Evolutionary conservation across 2,329 filamentous ascomycete genomes (phyloP).

Genomic region (Hyphodiscus sp.): DNA sequence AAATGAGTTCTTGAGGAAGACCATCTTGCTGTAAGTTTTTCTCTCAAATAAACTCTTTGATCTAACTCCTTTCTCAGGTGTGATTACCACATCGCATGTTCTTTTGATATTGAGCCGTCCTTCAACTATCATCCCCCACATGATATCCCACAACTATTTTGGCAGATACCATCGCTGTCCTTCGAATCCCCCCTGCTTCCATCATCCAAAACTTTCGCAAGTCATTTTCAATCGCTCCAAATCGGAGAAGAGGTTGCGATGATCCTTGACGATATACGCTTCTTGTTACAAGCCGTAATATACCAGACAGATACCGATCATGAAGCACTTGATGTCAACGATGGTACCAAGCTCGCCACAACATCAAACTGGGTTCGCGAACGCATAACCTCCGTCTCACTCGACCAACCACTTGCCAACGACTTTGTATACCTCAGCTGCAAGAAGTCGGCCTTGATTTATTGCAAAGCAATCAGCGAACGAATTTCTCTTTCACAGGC

Average conservation of each 20-base stretch:
- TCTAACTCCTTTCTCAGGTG: slow-evolving; percentile 29
- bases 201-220: slow-evolving; percentile 37
- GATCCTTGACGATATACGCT: slow-evolving; percentile 46
- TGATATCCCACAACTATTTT: not conserved
- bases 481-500: slow-evolving; percentile 37
- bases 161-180: slow-evolving; percentile 35
- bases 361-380: slow-evolving; percentile 37
- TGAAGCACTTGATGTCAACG: not conserved
- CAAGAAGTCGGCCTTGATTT: slow-evolving; percentile 41
- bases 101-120: slow-evolving; percentile 39
- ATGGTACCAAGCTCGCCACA: slow-evolving; percentile 27
- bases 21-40: slow-evolving; percentile 40
- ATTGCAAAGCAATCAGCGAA: slow-evolving; percentile 39
- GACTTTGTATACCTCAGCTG: slow-evolving; percentile 37
- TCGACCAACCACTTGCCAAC: slow-evolving; percentile 1
- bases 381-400: slow-evolving; percentile 31
- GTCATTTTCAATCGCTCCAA: slow-evolving; percentile 35
- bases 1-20: slow-evolving; percentile 41
- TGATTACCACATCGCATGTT: slow-evolving; percentile 42
- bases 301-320: slow-evolving; percentile 32
- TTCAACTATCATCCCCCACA: slow-evolving; percentile 32
- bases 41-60: not conserved
- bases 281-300: slow-evolving; percentile 39
- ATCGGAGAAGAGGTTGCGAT: slow-evolving; percentile 41
- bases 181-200: slow-evolving; percentile 41